These are phyloP conservation scores for Tetracladium marchalianum DNA, from an alignment of 495 filamentous ascomycete genomes.

Conservation along the genomic window DNA sequence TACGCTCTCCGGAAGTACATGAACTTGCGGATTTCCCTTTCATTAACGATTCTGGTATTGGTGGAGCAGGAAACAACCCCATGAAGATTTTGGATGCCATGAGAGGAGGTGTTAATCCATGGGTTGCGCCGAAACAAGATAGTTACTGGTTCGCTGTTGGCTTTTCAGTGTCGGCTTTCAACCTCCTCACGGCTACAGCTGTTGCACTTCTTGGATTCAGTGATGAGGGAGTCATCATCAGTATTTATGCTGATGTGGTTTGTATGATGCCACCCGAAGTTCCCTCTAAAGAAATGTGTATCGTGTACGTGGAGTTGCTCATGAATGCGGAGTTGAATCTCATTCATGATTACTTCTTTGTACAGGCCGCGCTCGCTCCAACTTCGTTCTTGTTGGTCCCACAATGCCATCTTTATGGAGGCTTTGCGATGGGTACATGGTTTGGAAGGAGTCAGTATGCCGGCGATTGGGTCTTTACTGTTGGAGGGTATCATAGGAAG, in stretches of 20 bases:
- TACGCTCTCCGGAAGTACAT: slow-evolving; percentile 24
- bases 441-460: slow-evolving; percentile 23
- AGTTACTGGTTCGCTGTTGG: slow-evolving; percentile 6
- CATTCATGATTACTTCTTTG: slow-evolving; percentile 23
- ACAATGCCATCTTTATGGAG: slow-evolving; percentile 36
- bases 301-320: slow-evolving; percentile 34
- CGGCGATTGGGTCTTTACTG: slow-evolving; percentile 42
- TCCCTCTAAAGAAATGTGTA: slow-evolving; percentile 4
- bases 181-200: slow-evolving; percentile 29
- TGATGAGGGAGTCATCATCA: slow-evolving; percentile 21
- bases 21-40: slow-evolving; percentile 32
- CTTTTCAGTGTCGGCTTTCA: not conserved
- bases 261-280: slow-evolving; percentile 24
- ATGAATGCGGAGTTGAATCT: slow-evolving; percentile 28
- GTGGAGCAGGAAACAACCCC: slow-evolving; percentile 9
- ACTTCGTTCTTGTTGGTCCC: slow-evolving; percentile 30
- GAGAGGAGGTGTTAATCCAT: not conserved
- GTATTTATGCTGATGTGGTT: slow-evolving; percentile 30
- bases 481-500: slow-evolving; percentile 40
- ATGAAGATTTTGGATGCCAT: slow-evolving; percentile 9
- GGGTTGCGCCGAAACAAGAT: slow-evolving; percentile 1
- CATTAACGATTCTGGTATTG: slow-evolving; percentile 9
- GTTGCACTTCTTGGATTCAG: slow-evolving; percentile 26
- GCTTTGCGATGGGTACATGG: slow-evolving; percentile 38
- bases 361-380: slow-evolving; percentile 34